A percentile compares a stretch with the other conserved stretches of the same genome.
phyloP scores from a whole-genome alignment of 768 basidiomycete genomes.

The Porpolomopsis calyptriformis region DNA sequence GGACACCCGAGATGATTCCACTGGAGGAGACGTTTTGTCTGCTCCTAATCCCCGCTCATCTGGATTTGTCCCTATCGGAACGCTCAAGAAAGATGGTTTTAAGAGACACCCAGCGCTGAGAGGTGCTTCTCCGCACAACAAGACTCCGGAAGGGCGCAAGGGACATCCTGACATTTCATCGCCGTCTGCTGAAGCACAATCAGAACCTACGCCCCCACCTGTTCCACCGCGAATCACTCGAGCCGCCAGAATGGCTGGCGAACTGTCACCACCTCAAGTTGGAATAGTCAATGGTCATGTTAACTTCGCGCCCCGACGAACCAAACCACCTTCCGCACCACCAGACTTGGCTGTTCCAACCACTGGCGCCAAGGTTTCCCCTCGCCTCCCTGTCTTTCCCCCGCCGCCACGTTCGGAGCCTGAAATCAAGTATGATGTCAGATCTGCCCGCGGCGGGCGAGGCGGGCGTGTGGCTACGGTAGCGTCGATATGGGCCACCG shows the following conservation, averaged over 20 bases:
- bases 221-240: constrained; percentile 16
- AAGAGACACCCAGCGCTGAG: constrained; percentile 18
- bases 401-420: constrained; percentile 31
- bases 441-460: constrained; percentile 66
- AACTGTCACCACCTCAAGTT: constrained; percentile 26
- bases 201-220: constrained; percentile 4
- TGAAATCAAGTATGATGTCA: constrained; percentile 59
- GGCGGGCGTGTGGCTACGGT: constrained; percentile 69
- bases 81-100: constrained; percentile 34
- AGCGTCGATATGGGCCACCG: constrained; percentile 62
- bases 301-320: neutral
- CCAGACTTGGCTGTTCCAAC: constrained; percentile 9
- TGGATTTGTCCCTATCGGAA: constrained; percentile 60
- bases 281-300: constrained; percentile 2
- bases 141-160: constrained; percentile 26
- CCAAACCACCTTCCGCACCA: neutral
- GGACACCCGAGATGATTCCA: neutral
- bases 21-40: constrained; percentile 19
- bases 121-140: constrained; percentile 16
- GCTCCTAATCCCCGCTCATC: constrained; percentile 65
- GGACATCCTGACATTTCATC: constrained; percentile 32
- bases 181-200: constrained; percentile 3
- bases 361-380: constrained; percentile 15
- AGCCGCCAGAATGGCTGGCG: constrained; percentile 27
- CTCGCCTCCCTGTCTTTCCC: constrained; percentile 18